Conservation (phyloP, 148 eudicot species). For the Diospyros kaki region DNA sequence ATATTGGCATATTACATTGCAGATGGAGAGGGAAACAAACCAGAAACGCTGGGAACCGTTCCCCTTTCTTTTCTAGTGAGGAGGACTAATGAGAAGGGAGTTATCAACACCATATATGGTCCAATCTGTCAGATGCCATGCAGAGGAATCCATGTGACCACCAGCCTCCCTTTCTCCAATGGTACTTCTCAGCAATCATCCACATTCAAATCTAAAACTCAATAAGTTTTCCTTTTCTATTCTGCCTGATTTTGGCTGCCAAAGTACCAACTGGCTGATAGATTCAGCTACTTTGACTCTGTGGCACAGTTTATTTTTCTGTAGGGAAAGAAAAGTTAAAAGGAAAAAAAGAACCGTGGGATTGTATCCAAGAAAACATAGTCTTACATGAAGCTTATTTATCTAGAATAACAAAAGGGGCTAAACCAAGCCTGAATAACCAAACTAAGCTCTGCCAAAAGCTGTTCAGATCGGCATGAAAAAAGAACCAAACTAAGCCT, state of each 20-base stretch:
- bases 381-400: too few species aligned
- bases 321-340: background rate
- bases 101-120: conserved; percentile 36
- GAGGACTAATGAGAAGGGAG: conserved; percentile 31
- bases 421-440: too few species aligned
- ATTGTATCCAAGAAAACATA: too few species aligned
- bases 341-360: background rate
- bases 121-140: conserved; percentile 44
- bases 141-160: conserved; percentile 55
- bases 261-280: conserved; percentile 11
- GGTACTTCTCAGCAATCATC: conserved; percentile 25
- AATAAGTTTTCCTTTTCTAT: conserved; percentile 3
- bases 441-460: too few species aligned
- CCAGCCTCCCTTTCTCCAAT: conserved; percentile 5
- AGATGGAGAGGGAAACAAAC: conserved; percentile 1
- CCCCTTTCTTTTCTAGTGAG: conserved; percentile 33
- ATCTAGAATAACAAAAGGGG: too few species aligned
- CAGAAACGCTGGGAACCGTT: conserved; percentile 21
- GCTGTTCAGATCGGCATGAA: too few species aligned
- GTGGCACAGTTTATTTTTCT: background rate
- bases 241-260: conserved; percentile 2
- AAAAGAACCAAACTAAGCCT: too few species aligned
- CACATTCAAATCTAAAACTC: conserved; percentile 7
- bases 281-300: background rate
- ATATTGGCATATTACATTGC: background rate